These are phyloP conservation scores for Plasmopara viticola DNA, from an alignment of 352 stramenopile genomes.

Conservation along the genomic window DNA sequence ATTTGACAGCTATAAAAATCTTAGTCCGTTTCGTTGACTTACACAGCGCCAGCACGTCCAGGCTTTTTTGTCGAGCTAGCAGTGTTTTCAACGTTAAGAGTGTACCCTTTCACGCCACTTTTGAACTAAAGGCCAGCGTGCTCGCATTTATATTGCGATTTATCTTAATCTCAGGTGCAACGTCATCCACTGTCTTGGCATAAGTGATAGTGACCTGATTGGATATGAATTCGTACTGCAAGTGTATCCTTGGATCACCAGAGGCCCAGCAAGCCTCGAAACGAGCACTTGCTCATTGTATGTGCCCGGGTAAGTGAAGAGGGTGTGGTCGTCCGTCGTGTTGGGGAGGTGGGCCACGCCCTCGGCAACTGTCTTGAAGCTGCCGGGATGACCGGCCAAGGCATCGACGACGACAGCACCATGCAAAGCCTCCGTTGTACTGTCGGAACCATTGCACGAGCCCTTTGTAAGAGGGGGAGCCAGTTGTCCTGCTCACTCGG, in stretches of 20 bases:
- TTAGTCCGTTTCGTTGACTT: conserved; percentile 23
- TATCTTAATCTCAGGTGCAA: background rate
- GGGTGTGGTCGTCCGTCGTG: conserved; percentile 12
- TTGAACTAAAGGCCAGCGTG: conserved; percentile 11
- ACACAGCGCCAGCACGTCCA: conserved; percentile 19
- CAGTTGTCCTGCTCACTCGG: background rate
- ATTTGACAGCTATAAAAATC: background rate
- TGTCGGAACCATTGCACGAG: conserved; percentile 2
- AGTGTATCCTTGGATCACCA: conserved; percentile 15
- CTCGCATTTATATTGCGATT: conserved; percentile 8
- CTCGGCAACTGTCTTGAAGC: conserved; percentile 10
- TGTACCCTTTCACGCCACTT: conserved; percentile 13
- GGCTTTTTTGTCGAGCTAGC: conserved; percentile 21
- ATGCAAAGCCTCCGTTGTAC: background rate
- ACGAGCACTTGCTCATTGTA: conserved; percentile 14
- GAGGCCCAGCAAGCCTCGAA: conserved; percentile 6
- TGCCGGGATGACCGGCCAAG: conserved; percentile 6
- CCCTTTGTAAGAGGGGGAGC: too few species aligned
- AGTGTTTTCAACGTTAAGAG: conserved; percentile 17
- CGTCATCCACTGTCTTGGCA: conserved; percentile 8
- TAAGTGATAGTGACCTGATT: conserved; percentile 15
- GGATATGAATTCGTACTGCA: conserved; percentile 12
- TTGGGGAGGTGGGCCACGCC: conserved; percentile 11
- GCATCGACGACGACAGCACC: conserved; percentile 13
- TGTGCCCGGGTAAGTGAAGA: conserved; percentile 12